phyloP scores from a whole-genome alignment of 768 basidiomycete species.

The Phaffia australis region DNA sequence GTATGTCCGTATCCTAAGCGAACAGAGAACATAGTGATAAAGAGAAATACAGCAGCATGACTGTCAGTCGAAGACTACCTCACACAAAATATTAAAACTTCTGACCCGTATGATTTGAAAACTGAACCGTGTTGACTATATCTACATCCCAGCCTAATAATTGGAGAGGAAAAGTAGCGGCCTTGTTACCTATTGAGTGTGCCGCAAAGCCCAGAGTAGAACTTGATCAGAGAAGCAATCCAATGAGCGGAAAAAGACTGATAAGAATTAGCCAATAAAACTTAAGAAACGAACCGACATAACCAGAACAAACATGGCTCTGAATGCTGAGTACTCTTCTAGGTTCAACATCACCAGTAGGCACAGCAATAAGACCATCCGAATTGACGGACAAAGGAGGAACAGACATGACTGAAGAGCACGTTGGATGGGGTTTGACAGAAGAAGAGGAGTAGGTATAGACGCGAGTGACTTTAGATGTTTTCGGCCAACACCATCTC shows the following conservation, averaged over 20 bases:
- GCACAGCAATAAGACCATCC: background rate
- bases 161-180: slow-evolving; percentile 54
- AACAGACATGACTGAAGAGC: slow-evolving; percentile 17
- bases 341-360: slow-evolving; percentile 18
- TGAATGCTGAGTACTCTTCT: slow-evolving; percentile 71
- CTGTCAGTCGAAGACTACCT: background rate
- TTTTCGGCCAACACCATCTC: too few species aligned
- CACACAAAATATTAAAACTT: background rate
- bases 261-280: slow-evolving; percentile 43
- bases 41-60: background rate
- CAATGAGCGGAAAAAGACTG: background rate
- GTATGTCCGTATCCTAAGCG: slow-evolving; percentile 64
- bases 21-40: slow-evolving; percentile 18
- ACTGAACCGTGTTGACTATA: slow-evolving; percentile 74
- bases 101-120: slow-evolving; percentile 83
- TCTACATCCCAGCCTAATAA: slow-evolving; percentile 88
- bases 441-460: too few species aligned
- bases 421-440: too few species aligned
- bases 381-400: slow-evolving; percentile 23
- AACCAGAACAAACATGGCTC: slow-evolving; percentile 85
- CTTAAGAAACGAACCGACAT: slow-evolving; percentile 60
- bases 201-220: background rate
- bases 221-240: background rate
- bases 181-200: slow-evolving; percentile 39
- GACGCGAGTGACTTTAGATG: too few species aligned